phyloP scores from a whole-genome alignment of 2,329 filamentous ascomycete genomes.

The Leptosphaerulina australis region DNA sequence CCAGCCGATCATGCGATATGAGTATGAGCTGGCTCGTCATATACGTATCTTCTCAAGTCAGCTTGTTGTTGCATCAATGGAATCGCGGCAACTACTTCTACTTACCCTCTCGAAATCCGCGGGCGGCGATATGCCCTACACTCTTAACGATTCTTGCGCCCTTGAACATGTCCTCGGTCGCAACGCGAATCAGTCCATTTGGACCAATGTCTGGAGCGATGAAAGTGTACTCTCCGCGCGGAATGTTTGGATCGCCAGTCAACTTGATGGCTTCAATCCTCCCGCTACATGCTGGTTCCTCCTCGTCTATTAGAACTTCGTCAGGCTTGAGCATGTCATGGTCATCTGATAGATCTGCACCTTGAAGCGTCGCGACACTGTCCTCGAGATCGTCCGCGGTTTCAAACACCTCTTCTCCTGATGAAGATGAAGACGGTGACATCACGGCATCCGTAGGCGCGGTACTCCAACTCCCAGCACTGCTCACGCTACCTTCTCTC shows the following conservation, averaged over 20 bases:
- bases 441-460: slow-evolving; percentile 31
- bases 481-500: slow-evolving; percentile 38
- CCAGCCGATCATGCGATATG: slow-evolving; percentile 75
- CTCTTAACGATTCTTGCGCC: slow-evolving; percentile 76
- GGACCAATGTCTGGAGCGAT: slow-evolving; percentile 77
- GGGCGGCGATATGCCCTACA: slow-evolving; percentile 76
- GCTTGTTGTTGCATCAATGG: no score
- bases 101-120: slow-evolving; percentile 75
- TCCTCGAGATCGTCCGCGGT: slow-evolving; percentile 47
- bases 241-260: slow-evolving; percentile 89
- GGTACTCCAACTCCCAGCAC: slow-evolving; percentile 40
- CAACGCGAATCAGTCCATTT: slow-evolving; percentile 66
- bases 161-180: slow-evolving; percentile 71
- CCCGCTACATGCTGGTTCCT: slow-evolving; percentile 62
- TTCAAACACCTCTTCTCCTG: slow-evolving; percentile 20
- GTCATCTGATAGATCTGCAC: slow-evolving; percentile 1
- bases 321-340: neutral
- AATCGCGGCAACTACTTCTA: slow-evolving; percentile 12
- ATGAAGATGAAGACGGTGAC: slow-evolving; percentile 5
- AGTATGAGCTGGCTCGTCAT: slow-evolving; percentile 79
- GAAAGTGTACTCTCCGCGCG: slow-evolving; percentile 83
- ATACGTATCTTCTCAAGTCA: slow-evolving; percentile 65
- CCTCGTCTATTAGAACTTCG: slow-evolving; percentile 2
- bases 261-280: slow-evolving; percentile 84
- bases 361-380: slow-evolving; percentile 43